A percentile compares a stretch with the other conserved stretches of the same genome.
phyloP scores from a whole-genome alignment of 176 grass and related monocot genomes.

The Triticum aestivum region DNA sequence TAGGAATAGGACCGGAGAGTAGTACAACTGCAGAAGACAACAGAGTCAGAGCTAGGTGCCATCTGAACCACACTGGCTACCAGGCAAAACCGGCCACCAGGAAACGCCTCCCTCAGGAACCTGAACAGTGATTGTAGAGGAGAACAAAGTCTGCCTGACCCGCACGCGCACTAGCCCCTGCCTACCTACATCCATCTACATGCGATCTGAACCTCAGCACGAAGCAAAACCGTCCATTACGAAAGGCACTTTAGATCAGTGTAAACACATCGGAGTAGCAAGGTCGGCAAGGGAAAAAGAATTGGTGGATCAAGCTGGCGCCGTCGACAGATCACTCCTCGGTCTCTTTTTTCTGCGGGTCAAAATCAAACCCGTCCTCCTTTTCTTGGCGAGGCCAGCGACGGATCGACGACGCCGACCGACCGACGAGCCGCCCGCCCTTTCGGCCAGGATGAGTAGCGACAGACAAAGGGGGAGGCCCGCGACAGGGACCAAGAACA shows the following conservation, averaged over 20 bases:
- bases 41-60: not conserved
- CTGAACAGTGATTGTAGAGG: not conserved
- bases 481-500: slow-evolving; percentile 13
- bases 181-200: not conserved
- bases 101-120: not conserved
- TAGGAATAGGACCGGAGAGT: not conserved
- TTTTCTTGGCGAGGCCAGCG: not conserved
- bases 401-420: not conserved
- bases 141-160: not conserved
- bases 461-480: not conserved
- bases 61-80: not conserved
- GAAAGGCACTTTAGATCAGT: slow-evolving; percentile 7
- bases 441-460: slow-evolving; percentile 41
- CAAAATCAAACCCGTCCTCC: not conserved
- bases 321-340: not conserved
- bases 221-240: not conserved
- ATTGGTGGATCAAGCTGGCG: not conserved
- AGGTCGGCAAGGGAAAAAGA: not conserved
- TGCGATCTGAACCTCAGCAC: not conserved
- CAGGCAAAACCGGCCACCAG: not conserved
- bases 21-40: not conserved
- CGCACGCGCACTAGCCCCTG: not conserved
- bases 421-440: not conserved
- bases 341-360: not conserved
- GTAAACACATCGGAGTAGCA: not conserved